phyloP scores from a whole-genome alignment of 768 basidiomycete genomes.

The Suillus subluteus region DNA sequence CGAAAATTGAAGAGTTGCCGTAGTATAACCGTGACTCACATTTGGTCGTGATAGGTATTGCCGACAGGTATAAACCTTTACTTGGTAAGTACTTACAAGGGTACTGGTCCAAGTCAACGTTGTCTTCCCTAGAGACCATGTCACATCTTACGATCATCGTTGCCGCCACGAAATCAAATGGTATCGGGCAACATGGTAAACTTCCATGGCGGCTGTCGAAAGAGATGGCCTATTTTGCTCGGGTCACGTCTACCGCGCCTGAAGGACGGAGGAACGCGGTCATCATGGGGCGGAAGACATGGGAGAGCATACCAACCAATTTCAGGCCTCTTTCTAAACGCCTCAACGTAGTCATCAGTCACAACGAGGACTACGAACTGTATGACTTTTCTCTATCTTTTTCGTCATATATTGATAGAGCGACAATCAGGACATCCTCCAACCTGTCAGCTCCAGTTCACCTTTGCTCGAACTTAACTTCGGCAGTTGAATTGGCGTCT shows the following conservation, averaged over 20 bases:
- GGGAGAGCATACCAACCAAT: constrained; percentile 92
- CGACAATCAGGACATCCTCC: constrained; percentile 16
- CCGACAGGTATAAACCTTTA: not conserved
- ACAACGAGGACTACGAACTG: constrained; percentile 62
- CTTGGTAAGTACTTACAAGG: too few species aligned
- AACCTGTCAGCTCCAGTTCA: constrained; percentile 30
- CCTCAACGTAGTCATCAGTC: constrained; percentile 77
- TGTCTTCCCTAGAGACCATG: constrained; percentile 39
- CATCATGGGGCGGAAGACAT: constrained; percentile 95
- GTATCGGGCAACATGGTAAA: constrained; percentile 76
- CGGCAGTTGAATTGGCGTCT: constrained; percentile 22
- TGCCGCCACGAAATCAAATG: constrained; percentile 84
- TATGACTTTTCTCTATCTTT: constrained; percentile 37
- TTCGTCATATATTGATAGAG: constrained; percentile 14
- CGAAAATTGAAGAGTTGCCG: not conserved
- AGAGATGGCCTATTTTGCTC: constrained; percentile 94
- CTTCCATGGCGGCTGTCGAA: constrained; percentile 90
- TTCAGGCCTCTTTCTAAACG: constrained; percentile 81
- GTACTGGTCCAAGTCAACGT: not conserved
- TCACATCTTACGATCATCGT: constrained; percentile 87
- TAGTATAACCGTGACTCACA: not conserved
- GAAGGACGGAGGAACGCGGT: constrained; percentile 68
- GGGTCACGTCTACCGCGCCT: constrained; percentile 67
- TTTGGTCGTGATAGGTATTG: not conserved
- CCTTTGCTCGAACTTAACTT: constrained; percentile 27